Conservation (phyloP, 208 protist genomes). For the Trypanosoma conorhini region DNA sequence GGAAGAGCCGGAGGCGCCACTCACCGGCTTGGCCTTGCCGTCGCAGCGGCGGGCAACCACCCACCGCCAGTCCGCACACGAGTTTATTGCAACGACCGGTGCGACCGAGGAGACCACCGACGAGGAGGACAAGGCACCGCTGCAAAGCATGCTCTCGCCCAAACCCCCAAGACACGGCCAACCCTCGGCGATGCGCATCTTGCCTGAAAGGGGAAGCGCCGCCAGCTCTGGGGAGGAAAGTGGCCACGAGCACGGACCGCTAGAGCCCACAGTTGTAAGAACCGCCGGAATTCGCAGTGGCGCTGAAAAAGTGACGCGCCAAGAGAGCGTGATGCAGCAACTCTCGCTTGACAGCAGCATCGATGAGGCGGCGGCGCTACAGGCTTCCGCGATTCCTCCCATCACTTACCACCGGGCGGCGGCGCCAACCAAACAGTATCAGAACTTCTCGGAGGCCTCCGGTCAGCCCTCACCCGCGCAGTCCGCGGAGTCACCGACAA, state of each 20-base stretch:
- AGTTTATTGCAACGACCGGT: neutral
- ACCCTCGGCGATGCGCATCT: neutral
- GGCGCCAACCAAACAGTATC: neutral
- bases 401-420: neutral
- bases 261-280: neutral
- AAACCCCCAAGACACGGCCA: neutral
- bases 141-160: neutral
- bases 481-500: neutral
- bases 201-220: neutral
- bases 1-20: conserved; percentile 26
- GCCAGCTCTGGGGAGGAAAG: neutral
- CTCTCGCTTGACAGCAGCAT: neutral
- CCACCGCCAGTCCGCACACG: neutral
- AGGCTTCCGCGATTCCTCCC: neutral
- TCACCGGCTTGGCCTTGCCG: neutral
- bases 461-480: neutral
- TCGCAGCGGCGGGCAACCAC: conserved; percentile 14
- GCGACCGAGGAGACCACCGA: conserved; percentile 7
- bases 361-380: neutral
- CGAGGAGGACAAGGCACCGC: conserved; percentile 23
- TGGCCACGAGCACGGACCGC: neutral
- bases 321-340: neutral
- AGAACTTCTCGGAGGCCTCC: neutral
- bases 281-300: neutral
- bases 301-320: neutral